Percentiles rank a stretch among this genome's conserved stretches.
phyloP scores from a whole-genome alignment of 805 yeast genomes.

The Candida rishiriensis region DNA sequence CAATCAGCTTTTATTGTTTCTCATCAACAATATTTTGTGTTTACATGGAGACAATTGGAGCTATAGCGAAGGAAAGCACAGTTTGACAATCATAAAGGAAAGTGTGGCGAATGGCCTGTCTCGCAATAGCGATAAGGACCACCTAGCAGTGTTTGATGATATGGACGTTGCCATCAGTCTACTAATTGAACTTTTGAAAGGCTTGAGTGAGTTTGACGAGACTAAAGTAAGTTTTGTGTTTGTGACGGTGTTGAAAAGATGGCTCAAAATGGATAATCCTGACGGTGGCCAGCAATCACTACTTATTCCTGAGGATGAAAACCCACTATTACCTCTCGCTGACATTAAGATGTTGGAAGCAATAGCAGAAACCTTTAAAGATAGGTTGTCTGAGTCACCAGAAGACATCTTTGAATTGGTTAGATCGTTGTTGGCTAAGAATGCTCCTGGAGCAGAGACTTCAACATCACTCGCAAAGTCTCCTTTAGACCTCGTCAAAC shows the following conservation, averaged over 20 bases:
- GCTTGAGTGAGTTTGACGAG: constrained; percentile 45
- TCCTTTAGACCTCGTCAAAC: constrained; percentile 6
- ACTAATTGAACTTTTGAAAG: constrained; percentile 14
- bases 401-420: constrained; percentile 51
- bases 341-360: constrained; percentile 64
- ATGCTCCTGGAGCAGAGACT: neutral
- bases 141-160: constrained; percentile 32
- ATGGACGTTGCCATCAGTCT: constrained; percentile 40
- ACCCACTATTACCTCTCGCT: constrained; percentile 51
- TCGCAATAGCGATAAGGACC: neutral
- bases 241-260: constrained; percentile 48
- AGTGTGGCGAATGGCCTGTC: constrained; percentile 9
- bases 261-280: constrained; percentile 39
- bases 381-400: constrained; percentile 51
- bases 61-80: constrained; percentile 39
- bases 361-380: constrained; percentile 54
- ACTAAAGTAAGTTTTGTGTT: constrained; percentile 44
- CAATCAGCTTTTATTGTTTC: constrained; percentile 4
- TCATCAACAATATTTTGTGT: constrained; percentile 17
- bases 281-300: constrained; percentile 2
- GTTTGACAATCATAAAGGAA: constrained; percentile 24
- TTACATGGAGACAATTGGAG: constrained; percentile 35
- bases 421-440: constrained; percentile 33
- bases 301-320: constrained; percentile 29
- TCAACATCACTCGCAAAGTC: constrained; percentile 2